These are phyloP conservation scores for Diaporthe citri DNA, from an alignment of 2,329 filamentous ascomycete genomes.

Conservation along the genomic window DNA sequence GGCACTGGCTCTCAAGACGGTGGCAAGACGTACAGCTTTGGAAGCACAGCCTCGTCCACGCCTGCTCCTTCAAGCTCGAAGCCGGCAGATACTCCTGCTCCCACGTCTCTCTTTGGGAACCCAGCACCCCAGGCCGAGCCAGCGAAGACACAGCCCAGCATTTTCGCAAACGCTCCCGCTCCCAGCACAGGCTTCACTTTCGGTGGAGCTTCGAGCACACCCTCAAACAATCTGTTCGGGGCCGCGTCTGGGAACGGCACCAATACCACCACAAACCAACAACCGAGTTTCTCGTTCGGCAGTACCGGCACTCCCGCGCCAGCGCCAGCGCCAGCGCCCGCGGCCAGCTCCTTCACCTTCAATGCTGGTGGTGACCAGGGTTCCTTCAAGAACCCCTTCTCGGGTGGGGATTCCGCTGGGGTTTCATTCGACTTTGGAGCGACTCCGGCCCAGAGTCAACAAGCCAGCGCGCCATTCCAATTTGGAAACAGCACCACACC, in stretches of 20 bases:
- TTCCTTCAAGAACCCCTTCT: conserved; percentile 56
- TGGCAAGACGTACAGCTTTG: conserved; percentile 39
- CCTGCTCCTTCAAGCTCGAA: conserved; percentile 14
- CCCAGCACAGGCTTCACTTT: conserved; percentile 40
- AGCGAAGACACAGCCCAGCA: conserved; percentile 40
- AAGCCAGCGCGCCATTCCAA: conserved; percentile 43
- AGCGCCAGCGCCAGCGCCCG: conserved; percentile 32
- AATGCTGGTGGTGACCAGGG: conserved; percentile 48
- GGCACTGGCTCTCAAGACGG: conserved; percentile 29
- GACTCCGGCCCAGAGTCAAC: conserved; percentile 34
- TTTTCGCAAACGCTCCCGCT: conserved; percentile 42
- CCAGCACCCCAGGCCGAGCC: conserved; percentile 34
- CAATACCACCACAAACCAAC: conserved; percentile 31
- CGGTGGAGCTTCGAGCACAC: conserved; percentile 23
- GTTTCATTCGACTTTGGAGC: conserved; percentile 57
- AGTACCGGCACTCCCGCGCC: conserved; percentile 42
- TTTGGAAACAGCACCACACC: conserved; percentile 39
- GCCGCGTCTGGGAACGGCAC: conserved; percentile 37
- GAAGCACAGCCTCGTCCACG: conserved; percentile 15
- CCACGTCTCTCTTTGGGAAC: conserved; percentile 32
- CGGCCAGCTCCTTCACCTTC: conserved; percentile 55
- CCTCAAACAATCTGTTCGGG: conserved; percentile 42
- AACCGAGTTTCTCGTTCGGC: conserved; percentile 42
- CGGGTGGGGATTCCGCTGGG: conserved; percentile 45
- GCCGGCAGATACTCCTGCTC: conserved; percentile 28